Percentiles rank a stretch among this genome's conserved stretches.
Evolutionary conservation across 2,329 filamentous ascomycete genomes (phyloP).

Genomic region (Fusarium nygamai): DNA sequence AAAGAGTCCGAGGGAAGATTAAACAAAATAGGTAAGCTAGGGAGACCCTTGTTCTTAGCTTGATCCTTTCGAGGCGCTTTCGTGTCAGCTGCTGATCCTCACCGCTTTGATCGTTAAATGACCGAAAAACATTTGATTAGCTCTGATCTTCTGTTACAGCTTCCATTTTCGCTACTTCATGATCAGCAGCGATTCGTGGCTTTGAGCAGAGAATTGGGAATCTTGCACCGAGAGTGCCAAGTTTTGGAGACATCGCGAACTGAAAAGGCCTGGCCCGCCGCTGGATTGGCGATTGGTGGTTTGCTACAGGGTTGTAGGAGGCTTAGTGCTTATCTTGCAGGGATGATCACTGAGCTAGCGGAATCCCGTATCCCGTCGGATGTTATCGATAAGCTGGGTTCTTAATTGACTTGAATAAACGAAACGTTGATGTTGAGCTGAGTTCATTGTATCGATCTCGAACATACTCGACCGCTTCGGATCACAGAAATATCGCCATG

Average conservation of each 20-base stretch:
- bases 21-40: conserved; percentile 1
- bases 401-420: no score
- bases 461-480: neutral
- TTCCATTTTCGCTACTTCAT: rapidly evolving
- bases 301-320: neutral
- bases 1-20: neutral
- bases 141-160: rapidly evolving
- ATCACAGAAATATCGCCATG: neutral
- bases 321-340: conserved; percentile 14
- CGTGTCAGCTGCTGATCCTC: conserved; percentile 8
- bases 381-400: neutral
- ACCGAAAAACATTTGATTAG: neutral
- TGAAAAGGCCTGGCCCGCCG: neutral
- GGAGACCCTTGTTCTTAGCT: neutral
- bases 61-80: neutral
- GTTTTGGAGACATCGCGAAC: neutral
- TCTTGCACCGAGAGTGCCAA: neutral
- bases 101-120: neutral
- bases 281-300: neutral
- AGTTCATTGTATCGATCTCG: no score
- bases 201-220: neutral
- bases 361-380: neutral
- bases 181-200: rapidly evolving
- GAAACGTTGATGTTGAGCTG: no score
- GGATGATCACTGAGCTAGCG: neutral